Conservation (phyloP, 202 grass and related monocot genomes). For the Zizania palustris region DNA sequence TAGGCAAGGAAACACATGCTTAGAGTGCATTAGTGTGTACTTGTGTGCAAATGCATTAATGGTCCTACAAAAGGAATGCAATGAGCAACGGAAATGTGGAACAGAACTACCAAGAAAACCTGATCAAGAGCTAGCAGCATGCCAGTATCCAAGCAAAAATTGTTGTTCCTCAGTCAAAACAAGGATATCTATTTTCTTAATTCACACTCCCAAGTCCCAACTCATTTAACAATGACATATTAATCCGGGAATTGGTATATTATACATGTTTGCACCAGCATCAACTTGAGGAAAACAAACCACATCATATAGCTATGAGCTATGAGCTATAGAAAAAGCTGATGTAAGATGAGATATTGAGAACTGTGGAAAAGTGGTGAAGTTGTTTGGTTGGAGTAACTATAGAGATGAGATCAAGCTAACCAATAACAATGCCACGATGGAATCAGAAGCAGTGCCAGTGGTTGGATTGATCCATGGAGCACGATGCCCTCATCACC, state of each 20-base stretch:
- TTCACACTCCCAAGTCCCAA: background rate
- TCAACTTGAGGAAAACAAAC: constrained; percentile 1
- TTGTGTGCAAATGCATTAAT: background rate
- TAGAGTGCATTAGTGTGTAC: constrained; percentile 1
- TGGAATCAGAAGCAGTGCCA: no score
- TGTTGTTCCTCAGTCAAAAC: background rate
- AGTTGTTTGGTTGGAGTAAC: no score
- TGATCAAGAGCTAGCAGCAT: background rate
- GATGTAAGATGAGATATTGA: no score
- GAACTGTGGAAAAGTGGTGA: no score
- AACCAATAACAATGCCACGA: no score
- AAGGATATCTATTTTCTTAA: background rate
- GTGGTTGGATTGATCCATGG: no score
- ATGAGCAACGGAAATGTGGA: background rate
- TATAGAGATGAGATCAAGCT: no score
- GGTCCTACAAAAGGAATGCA: constrained; percentile 2
- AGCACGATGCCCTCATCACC: no score
- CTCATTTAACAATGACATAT: background rate
- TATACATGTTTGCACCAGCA: background rate
- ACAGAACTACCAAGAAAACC: background rate
- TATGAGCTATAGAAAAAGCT: no score
- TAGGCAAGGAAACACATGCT: constrained; percentile 17
- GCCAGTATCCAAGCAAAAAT: background rate
- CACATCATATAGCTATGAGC: no score
- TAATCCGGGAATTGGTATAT: background rate